A percentile compares a stretch with the other conserved stretches of the same genome.
phyloP scores from a whole-genome alignment of 2,329 filamentous ascomycete genomes.

The Hypoxylon sp. region DNA sequence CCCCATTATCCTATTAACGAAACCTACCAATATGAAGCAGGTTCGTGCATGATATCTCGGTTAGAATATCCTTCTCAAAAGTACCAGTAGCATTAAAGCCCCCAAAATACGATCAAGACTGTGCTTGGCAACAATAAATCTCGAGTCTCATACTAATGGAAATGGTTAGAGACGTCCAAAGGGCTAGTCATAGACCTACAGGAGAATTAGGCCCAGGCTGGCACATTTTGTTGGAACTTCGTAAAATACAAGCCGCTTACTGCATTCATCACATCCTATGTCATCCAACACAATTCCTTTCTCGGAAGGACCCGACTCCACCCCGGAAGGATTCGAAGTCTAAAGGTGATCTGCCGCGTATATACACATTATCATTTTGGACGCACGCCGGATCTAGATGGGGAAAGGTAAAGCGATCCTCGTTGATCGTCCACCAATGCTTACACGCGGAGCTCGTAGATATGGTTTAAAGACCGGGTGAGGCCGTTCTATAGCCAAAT shows the following conservation, averaged over 20 bases:
- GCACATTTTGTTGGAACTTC: not conserved
- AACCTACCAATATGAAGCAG: not conserved
- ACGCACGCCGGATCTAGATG: conserved; percentile 10
- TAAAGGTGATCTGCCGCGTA: conserved; percentile 20
- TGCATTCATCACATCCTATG: not conserved
- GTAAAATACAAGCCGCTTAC: not conserved
- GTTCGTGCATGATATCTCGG: not conserved
- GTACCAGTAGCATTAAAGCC: no score
- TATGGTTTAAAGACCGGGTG: not conserved
- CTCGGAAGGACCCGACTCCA: conserved; percentile 11
- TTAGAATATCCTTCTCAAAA: not conserved
- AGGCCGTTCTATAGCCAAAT: conserved; percentile 19
- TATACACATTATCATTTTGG: not conserved
- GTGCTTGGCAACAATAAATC: no score
- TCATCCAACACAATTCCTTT: not conserved
- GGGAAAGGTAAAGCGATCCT: not conserved
- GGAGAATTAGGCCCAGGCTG: not conserved
- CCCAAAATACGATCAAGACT: no score
- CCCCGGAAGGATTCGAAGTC: not conserved
- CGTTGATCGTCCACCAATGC: not conserved
- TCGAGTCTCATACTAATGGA: no score
- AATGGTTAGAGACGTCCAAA: not conserved
- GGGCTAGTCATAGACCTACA: not conserved
- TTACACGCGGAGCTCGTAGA: not conserved
- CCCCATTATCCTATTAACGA: not conserved